Conservation (phyloP, 495 filamentous ascomycete species). For the Hypomontagnella submonticulosa region DNA sequence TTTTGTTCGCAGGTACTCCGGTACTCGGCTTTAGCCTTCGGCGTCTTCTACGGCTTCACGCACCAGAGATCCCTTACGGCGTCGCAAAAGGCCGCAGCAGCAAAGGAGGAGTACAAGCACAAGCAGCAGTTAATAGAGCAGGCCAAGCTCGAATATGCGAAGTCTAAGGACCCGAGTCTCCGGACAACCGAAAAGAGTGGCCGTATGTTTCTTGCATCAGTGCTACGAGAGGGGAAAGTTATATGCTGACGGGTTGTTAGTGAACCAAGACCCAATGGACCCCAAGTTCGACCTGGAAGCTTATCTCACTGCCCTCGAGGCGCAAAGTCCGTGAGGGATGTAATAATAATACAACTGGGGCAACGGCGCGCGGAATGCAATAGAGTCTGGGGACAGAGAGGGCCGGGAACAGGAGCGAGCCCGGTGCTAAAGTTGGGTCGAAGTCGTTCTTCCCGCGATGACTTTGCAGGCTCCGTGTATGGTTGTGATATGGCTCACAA, state of each 20-base stretch:
- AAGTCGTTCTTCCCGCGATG: constrained; percentile 25
- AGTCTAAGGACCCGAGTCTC: constrained; percentile 77
- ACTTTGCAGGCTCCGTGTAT: constrained; percentile 48
- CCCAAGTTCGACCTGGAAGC: constrained; percentile 91
- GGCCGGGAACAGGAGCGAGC: constrained; percentile 11
- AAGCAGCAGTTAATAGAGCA: constrained; percentile 88
- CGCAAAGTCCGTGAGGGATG: constrained; percentile 54
- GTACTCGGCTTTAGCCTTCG: constrained; percentile 87
- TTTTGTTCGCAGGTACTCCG: constrained; percentile 81
- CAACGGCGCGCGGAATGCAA: constrained; percentile 13
- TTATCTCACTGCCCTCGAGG: constrained; percentile 74
- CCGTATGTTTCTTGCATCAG: constrained; percentile 62
- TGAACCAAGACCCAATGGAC: constrained; percentile 84
- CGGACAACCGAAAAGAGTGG: constrained; percentile 61
- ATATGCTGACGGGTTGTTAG: constrained; percentile 56
- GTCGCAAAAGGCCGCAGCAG: constrained; percentile 69
- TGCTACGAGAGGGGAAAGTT: constrained; percentile 6
- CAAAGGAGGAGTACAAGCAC: constrained; percentile 83
- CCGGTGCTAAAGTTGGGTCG: constrained; percentile 26
- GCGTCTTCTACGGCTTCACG: constrained; percentile 90
- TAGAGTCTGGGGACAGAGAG: constrained; percentile 26
- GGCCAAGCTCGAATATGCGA: constrained; percentile 89
- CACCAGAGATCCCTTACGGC: constrained; percentile 83
- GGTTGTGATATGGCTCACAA: constrained; percentile 49
- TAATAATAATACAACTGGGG: constrained; percentile 24